Percentiles rank a stretch among this genome's conserved stretches.
Conservation (phyloP, 2,329 filamentous ascomycete species). For the Venturia pyrina region DNA sequence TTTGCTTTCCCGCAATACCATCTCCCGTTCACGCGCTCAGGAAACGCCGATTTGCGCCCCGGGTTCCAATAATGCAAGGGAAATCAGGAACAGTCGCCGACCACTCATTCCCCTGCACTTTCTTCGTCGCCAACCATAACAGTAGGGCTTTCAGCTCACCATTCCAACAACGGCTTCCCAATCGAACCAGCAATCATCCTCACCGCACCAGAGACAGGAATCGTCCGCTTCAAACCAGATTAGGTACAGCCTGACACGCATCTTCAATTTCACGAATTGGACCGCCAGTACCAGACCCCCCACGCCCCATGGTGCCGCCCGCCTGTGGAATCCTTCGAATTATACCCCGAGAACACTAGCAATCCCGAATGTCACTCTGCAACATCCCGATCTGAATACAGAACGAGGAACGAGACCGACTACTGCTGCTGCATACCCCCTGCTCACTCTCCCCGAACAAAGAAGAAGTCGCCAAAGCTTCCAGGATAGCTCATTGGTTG, state of each 20-base stretch:
- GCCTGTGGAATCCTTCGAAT: constrained; percentile 53
- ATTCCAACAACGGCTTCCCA: constrained; percentile 2
- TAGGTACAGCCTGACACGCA: constrained; percentile 25
- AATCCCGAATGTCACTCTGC: constrained; percentile 35
- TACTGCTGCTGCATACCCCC: constrained; percentile 38
- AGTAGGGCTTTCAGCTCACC: background rate
- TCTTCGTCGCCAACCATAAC: background rate
- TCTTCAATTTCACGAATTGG: constrained; percentile 27
- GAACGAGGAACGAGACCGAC: constrained; percentile 19
- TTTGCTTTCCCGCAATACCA: no score
- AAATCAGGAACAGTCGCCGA: background rate
- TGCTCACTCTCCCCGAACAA: constrained; percentile 48
- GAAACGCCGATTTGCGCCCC: background rate
- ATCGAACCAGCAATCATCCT: background rate
- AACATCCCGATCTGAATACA: constrained; percentile 20
- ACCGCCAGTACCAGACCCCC: constrained; percentile 12
- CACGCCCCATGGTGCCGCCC: constrained; percentile 32
- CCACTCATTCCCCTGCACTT: background rate
- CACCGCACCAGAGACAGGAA: constrained; percentile 1
- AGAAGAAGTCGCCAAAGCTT: constrained; percentile 41
- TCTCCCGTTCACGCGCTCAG: background rate
- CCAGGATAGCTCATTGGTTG: constrained; percentile 22
- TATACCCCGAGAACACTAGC: constrained; percentile 41
- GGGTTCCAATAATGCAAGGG: background rate
- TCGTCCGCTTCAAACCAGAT: background rate